Base-by-base conservation (phyloP, 164 flowering plant genomes). In the Vitis cinerea region DNA sequence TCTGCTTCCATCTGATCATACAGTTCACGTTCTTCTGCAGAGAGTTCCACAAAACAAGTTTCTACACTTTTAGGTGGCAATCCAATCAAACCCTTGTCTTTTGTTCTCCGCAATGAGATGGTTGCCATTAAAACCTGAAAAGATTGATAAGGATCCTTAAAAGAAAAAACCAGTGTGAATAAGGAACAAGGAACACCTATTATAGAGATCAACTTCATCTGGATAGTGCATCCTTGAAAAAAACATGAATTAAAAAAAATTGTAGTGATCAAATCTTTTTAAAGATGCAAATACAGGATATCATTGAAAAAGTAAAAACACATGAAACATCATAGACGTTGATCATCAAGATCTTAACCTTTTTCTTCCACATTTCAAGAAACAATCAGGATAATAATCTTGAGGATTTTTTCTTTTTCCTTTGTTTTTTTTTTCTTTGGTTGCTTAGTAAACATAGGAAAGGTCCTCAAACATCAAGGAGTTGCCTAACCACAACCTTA, bases 51-150 rank as follows among this genome's bases (percentile, higher is more conserved):
- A 69, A 69, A 79, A 80, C 77, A 79, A 19, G 85, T 92, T 74
- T 92, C 90, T 14, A 94, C 48, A 37, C 77, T 82, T 84, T 94
- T 94, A 14, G 85, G 72, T 61, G 97, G 97, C 83, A 94, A 78
- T 55, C 81, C 87, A 68, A 83, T 71, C 68, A 85, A 61, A 52
- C 49, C 74, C 68, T 84, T 87, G 15, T 88, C 93, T 71, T 94
- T 94, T 70, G 88, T 86, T 82, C 98, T 90, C 73, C 97, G 81
- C 84, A 94, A 77, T 31, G 97, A 89, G 67, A 94, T 87, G 23
- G 88, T 77, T 66, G 85, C 85, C 93, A 94, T 88, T 57, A 94
- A 78, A 71, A 83, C 87, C 98, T 94, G 77, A 58, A 74, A 37
- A 79, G 0, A 64, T 61, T 29, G 62, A 11, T 10, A 31, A 27